Conservation (phyloP, 2,329 filamentous ascomycete genomes). For the Penicillium palitans region DNA sequence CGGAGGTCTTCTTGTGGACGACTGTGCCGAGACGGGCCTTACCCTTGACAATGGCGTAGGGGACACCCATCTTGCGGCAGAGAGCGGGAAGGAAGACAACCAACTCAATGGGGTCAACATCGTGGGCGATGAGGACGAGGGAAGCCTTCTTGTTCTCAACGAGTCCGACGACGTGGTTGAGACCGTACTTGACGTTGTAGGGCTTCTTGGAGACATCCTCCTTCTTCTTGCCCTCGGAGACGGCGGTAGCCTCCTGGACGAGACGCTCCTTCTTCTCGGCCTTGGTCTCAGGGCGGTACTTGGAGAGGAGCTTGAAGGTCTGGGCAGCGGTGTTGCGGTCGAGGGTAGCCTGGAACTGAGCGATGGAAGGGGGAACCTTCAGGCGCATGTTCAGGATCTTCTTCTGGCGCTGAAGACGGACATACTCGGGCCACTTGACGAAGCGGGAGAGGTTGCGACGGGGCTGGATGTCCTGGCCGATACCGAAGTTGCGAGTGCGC, state of each 20-base stretch:
- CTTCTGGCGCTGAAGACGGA: slow-evolving; percentile 91
- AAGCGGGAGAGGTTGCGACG: slow-evolving; percentile 93
- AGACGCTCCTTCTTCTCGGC: slow-evolving; percentile 99
- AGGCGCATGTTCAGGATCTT: slow-evolving; percentile 98
- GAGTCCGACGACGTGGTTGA: slow-evolving; percentile 97
- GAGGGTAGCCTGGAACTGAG: slow-evolving; percentile 96
- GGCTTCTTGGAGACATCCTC: slow-evolving; percentile 99
- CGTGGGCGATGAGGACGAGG: slow-evolving; percentile 97
- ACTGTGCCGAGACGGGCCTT: slow-evolving; percentile 99
- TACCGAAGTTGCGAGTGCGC: slow-evolving; percentile 94
- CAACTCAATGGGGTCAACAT: slow-evolving; percentile 99
- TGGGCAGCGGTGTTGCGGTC: slow-evolving; percentile 96
- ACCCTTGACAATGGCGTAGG: slow-evolving; percentile 99
- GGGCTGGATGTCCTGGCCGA: slow-evolving; percentile 98
- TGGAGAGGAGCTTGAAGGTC: slow-evolving; percentile 99
- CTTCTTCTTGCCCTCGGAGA: slow-evolving; percentile 99
- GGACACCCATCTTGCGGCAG: slow-evolving; percentile 99
- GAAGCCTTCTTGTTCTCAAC: slow-evolving; percentile 99
- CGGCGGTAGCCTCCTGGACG: slow-evolving; percentile 94
- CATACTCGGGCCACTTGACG: slow-evolving; percentile 99
- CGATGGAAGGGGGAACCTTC: slow-evolving; percentile 95
- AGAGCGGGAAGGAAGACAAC: slow-evolving; percentile 98
- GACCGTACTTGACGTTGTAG: slow-evolving; percentile 98
- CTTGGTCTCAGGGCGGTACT: slow-evolving; percentile 99
- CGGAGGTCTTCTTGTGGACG: slow-evolving; percentile 99